Base-by-base conservation (phyloP, 2,329 filamentous ascomycete genomes). In the Ustulina deusta region DNA sequence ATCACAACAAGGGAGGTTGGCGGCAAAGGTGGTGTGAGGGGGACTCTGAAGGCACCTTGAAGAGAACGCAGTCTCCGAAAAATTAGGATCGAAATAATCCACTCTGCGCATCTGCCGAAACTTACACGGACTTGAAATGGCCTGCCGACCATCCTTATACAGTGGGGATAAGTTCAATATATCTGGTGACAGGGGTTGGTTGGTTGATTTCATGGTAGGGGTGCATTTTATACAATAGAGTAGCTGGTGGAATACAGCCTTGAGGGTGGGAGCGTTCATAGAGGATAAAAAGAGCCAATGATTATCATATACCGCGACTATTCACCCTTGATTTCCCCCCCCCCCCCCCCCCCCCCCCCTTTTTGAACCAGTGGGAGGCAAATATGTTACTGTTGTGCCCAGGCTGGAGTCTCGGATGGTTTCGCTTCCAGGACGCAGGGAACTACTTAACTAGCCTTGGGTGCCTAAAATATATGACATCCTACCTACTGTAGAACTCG, bases 1-100 rank as follows among this genome's bases (percentile, higher is more conserved):
- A 86, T 97, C 73, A 92, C 94, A 48, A 90, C 91, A 64, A 87
- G 95, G 71, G 94, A 97, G 80, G 91, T 97, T 56, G 94, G 95
- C 71, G 92, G 89, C 68, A 95, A 97, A 85, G 91, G 91, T 49
- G 94, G 93, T 73, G 89, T 96, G 67, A 85, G 93, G 74, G 93
- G 92, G 42, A 84, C 78, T 61, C 71, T 87, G 67, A 76, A 77
- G 66, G 75, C 75, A 52, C 73, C 76, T 64, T 78, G 72, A 74
- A 58, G 36, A 36, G 25, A 25, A 42, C 10, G 15, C 6, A 11
- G 4, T 32, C 11, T 42, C 29, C 36, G 42, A 34, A 52, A 54
- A 52, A 29, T 54, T 17, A 38, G 38, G 36, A 61, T 29, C 22
- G 29, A 38, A 20, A n/a, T 27, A 38, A 20, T 32, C n/a, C 29